Conservation (phyloP, 192 early-diverging fungal genomes). For the Backusella psychrophila region DNA sequence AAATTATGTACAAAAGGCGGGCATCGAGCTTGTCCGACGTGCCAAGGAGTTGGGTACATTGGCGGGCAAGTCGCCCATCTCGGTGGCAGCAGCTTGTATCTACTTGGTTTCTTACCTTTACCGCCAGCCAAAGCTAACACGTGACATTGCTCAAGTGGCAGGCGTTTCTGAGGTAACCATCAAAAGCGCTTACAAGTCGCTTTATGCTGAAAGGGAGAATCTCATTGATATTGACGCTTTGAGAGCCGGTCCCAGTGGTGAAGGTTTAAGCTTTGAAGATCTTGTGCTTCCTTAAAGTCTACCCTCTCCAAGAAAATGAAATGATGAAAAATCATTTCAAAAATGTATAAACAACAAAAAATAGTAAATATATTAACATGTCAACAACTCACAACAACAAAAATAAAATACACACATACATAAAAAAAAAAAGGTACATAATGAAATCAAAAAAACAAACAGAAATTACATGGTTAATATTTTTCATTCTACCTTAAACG, state of each 20-base stretch:
- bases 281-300: not conserved
- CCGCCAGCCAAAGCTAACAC: constrained; percentile 61
- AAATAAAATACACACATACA: no score
- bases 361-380: not conserved
- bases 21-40: constrained; percentile 64
- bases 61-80: constrained; percentile 88
- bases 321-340: not conserved
- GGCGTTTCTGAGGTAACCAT: constrained; percentile 95
- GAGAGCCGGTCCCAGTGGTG: not conserved
- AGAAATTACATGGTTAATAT: no score
- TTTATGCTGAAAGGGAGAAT: constrained; percentile 57
- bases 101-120: constrained; percentile 82
- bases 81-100: constrained; percentile 89
- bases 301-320: not conserved
- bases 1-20: constrained; percentile 66
- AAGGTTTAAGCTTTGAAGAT: constrained; percentile 8
- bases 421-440: no score
- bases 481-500: no score
- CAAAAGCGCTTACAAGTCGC: constrained; percentile 76
- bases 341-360: not conserved
- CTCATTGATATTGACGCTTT: constrained; percentile 50
- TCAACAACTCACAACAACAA: no score
- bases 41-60: constrained; percentile 82
- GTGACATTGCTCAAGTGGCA: constrained; percentile 79
- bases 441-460: no score